A percentile compares a stretch with the other conserved stretches of the same genome.
Evolutionary conservation across 495 filamentous ascomycete species (phyloP).

Genomic region (Clavariopsis aquatica): DNA sequence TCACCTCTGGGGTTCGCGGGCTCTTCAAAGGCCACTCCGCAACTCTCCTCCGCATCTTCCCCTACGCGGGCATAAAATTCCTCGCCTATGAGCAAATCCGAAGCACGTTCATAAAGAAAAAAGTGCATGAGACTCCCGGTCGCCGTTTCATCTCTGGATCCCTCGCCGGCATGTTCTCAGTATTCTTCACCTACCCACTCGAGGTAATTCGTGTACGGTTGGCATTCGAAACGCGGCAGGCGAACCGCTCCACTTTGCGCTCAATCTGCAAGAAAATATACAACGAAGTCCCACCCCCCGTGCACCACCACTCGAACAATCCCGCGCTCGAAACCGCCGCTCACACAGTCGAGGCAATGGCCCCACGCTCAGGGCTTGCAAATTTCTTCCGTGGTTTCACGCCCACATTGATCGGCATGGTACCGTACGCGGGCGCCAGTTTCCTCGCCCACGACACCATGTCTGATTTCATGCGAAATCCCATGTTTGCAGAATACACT

Average conservation of each 20-base stretch:
- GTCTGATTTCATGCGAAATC: slow-evolving; percentile 75
- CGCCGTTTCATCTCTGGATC: slow-evolving; percentile 77
- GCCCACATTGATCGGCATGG: slow-evolving; percentile 86
- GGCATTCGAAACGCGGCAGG: slow-evolving; percentile 83
- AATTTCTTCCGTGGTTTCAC: slow-evolving; percentile 97
- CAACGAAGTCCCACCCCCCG: slow-evolving; percentile 58
- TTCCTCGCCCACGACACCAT: slow-evolving; percentile 92
- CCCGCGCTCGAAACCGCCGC: slow-evolving; percentile 40
- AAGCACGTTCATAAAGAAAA: slow-evolving; percentile 65
- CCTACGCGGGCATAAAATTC: slow-evolving; percentile 97
- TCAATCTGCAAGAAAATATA: slow-evolving; percentile 83
- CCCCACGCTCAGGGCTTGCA: slow-evolving; percentile 65
- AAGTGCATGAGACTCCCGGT: slow-evolving; percentile 73
- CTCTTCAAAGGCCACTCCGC: slow-evolving; percentile 93
- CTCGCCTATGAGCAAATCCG: slow-evolving; percentile 96
- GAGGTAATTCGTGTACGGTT: slow-evolving; percentile 90
- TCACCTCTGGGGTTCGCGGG: slow-evolving; percentile 68
- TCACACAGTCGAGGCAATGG: slow-evolving; percentile 47
- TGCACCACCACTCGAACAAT: slow-evolving; percentile 38
- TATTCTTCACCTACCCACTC: slow-evolving; percentile 93
- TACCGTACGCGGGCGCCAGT: slow-evolving; percentile 95
- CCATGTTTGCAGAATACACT: slow-evolving; percentile 66
- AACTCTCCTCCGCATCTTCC: slow-evolving; percentile 91
- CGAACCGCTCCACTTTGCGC: slow-evolving; percentile 63
- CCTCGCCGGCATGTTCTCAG: slow-evolving; percentile 81